A percentile compares a stretch with the other conserved stretches of the same genome.
These are phyloP conservation scores for Eutypella sp. DNA, from an alignment of 2,329 filamentous ascomycete species.

Conservation along the genomic window DNA sequence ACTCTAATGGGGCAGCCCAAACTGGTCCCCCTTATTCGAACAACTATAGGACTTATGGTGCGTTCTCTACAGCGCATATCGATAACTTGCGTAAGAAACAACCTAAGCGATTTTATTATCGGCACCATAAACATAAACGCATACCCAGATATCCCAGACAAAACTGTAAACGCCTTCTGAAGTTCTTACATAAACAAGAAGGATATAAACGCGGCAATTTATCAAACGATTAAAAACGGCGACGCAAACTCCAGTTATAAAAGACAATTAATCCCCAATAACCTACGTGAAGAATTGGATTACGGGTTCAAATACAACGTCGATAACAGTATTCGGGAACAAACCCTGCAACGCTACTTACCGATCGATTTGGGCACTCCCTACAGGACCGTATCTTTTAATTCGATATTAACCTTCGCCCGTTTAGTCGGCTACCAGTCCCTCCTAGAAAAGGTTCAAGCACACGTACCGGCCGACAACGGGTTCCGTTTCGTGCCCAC, in stretches of 20 bases:
- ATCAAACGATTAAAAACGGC: too few species aligned
- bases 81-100: too few species aligned
- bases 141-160: too few species aligned
- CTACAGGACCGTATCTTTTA: not conserved
- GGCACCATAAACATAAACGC: too few species aligned
- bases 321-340: not conserved
- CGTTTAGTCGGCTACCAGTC: not conserved
- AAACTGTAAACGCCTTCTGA: too few species aligned
- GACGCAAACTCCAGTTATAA: not conserved
- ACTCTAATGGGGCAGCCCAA: too few species aligned
- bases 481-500: not conserved
- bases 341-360: not conserved
- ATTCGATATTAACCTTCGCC: not conserved
- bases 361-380: not conserved
- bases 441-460: not conserved
- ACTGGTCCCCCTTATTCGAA: too few species aligned
- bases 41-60: too few species aligned
- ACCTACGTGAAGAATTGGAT: not conserved
- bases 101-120: too few species aligned
- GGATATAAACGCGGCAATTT: too few species aligned
- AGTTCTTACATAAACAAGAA: too few species aligned
- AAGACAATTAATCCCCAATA: not conserved
- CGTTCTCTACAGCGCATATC: too few species aligned
- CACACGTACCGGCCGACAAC: not conserved
- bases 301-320: not conserved